Evolutionary conservation across 345 rosid genomes (phyloP).

Genomic region (Mercurialis annua): DNA sequence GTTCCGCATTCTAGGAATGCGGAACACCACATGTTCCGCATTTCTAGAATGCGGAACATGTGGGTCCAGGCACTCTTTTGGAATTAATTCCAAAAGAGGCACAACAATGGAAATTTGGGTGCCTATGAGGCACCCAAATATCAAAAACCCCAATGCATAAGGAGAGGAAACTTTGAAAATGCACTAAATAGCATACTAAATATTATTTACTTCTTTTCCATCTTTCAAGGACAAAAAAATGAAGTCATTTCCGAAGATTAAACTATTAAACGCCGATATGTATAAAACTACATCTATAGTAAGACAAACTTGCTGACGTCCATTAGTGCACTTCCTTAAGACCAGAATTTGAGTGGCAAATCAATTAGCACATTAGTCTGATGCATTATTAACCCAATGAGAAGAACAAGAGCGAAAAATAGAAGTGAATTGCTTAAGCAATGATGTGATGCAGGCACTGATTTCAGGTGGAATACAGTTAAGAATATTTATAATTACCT

Average conservation of each 20-base stretch:
- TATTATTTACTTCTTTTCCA: background rate
- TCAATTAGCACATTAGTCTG: background rate
- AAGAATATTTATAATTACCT: constrained; percentile 46
- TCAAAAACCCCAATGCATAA: too few species aligned
- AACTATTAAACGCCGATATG: background rate
- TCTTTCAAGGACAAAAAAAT: background rate
- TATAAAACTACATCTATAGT: background rate
- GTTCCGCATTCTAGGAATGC: too few species aligned
- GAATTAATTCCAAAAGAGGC: too few species aligned
- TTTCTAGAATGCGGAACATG: too few species aligned
- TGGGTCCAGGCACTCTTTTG: too few species aligned
- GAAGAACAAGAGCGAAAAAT: background rate
- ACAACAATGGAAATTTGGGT: too few species aligned
- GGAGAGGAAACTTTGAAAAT: background rate
- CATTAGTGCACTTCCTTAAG: background rate
- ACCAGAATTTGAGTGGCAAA: background rate
- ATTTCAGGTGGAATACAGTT: background rate
- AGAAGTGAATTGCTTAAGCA: background rate
- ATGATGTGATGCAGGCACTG: background rate
- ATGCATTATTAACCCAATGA: background rate
- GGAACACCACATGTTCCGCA: too few species aligned
- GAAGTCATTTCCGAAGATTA: background rate
- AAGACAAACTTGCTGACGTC: background rate
- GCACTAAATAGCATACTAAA: background rate
- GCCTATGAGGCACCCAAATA: too few species aligned